Evolutionary conservation across 78 protist genomes (phyloP), one percentile per base, ranked within the genome.

Genomic region (Dictyostelium intermedium): DNA sequence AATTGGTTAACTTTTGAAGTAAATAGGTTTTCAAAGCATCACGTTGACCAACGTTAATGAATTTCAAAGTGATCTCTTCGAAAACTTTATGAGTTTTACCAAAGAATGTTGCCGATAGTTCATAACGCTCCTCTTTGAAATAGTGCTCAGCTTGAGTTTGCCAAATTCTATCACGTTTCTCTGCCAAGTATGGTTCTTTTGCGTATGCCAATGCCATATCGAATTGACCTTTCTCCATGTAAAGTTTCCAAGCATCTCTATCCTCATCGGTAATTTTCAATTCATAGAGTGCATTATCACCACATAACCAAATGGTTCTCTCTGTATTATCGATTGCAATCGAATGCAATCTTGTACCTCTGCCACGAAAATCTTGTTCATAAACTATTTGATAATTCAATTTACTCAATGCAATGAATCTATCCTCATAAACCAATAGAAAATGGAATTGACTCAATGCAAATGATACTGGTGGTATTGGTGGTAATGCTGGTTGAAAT

Each of bases 41-140:
- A n/a, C 94, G 85, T 82, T 97, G 95, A 34, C 37, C 74, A 11
- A 76, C 91, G 35, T 84, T 70, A 7, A 97, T 78, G 30, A 97
- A 97, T 87, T 95, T 96, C 66, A 98, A 96, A 2, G 97, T 87
- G 34, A 97, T 76, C 76, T 97, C 98, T 79, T 98, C 99, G 34
- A 98, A 97, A 18, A 96, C 45, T 56, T 20, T 43, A 30, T 63
- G 69, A 6, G 98, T 97, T 79, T 93, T 91, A 27, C 98, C 98
- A 81, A 95, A 98, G 27, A 79, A 82, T 25, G 82, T 63, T 0
- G 99, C 99, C 0, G 99, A 96, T 35, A 92, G n/a, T 80, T 83
- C 82, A 77, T 47, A 97, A 32, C 73, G 63, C 6, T 53, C 74
- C 70, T 69, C 73, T 25, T 30, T 83, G 37, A 91, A 95, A 86